Percentiles rank a stretch among this genome's conserved stretches.
Evolutionary conservation across 2,329 filamentous ascomycete species (phyloP).

Genomic region (Aquanectria penicillioides): DNA sequence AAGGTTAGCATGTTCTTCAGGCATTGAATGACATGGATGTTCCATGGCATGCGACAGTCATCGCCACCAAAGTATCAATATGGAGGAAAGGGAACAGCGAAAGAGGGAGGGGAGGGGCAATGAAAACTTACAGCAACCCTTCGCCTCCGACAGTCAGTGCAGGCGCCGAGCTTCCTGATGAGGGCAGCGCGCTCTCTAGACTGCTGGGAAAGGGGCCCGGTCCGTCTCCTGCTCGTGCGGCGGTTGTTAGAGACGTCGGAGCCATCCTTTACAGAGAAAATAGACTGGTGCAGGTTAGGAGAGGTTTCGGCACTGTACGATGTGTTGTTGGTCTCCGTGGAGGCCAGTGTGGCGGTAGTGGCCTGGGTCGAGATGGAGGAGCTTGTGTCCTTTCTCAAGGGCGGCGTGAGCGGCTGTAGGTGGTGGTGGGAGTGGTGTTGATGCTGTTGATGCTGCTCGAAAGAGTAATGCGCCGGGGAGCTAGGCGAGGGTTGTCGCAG

Average conservation of each 20-base stretch:
- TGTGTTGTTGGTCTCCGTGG: slow-evolving; percentile 60
- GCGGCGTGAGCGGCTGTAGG: slow-evolving; percentile 44
- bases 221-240: slow-evolving; percentile 66
- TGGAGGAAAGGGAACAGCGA: slow-evolving; percentile 12
- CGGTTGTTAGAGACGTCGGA: slow-evolving; percentile 63
- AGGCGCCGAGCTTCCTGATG: slow-evolving; percentile 69
- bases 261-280: slow-evolving; percentile 66
- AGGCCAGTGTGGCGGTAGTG: slow-evolving; percentile 55
- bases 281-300: slow-evolving; percentile 59
- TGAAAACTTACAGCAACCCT: slow-evolving; percentile 65
- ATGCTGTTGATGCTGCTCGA: slow-evolving; percentile 41
- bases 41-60: too few species aligned
- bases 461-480: slow-evolving; percentile 41
- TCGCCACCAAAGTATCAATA: too few species aligned
- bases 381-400: slow-evolving; percentile 59
- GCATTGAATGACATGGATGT: not conserved
- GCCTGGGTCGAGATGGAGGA: slow-evolving; percentile 64
- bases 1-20: slow-evolving; percentile 32
- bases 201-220: slow-evolving; percentile 66
- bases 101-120: not conserved
- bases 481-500: slow-evolving; percentile 41
- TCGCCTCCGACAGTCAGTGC: slow-evolving; percentile 63
- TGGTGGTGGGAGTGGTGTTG: slow-evolving; percentile 40
- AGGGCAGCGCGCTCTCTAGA: slow-evolving; percentile 69
- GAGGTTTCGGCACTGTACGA: slow-evolving; percentile 65